Evolutionary conservation across 768 basidiomycete genomes (phyloP).

Genomic region (Mrakia frigida): DNA sequence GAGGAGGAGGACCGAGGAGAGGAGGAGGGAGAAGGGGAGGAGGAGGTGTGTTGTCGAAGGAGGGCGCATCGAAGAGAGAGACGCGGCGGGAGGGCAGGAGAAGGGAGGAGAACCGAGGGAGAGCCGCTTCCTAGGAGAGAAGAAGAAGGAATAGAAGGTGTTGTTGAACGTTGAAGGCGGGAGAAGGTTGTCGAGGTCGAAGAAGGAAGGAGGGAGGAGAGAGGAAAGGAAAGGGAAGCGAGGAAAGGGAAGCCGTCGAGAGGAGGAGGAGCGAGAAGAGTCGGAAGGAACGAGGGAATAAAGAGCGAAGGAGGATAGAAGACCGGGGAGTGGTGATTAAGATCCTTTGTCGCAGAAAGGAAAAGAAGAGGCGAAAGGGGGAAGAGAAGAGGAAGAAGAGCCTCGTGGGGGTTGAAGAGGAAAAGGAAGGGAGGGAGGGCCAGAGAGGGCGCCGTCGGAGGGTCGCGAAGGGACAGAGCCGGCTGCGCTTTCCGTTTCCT

Average conservation of each 20-base stretch:
- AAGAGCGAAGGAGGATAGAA: not conserved
- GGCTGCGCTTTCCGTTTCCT: too few species aligned
- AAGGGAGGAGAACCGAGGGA: not conserved
- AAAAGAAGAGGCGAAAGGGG: not conserved
- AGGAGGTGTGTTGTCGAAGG: not conserved
- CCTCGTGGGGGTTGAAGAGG: not conserved
- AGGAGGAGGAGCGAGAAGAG: not conserved
- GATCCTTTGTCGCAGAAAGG: not conserved
- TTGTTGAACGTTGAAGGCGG: not conserved
- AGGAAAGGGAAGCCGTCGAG: not conserved
- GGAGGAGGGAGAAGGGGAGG: not conserved
- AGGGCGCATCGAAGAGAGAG: constrained; percentile 1
- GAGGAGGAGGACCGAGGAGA: constrained; percentile 13
- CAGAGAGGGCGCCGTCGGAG: too few species aligned
- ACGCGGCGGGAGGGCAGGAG: not conserved
- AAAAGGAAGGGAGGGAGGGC: not conserved
- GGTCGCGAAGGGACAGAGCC: not conserved
- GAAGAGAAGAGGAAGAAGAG: not conserved
- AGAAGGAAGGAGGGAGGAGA: not conserved
- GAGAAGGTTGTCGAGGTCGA: too few species aligned
- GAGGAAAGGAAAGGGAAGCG: not conserved
- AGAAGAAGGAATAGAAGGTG: not conserved
- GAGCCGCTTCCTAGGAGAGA: not conserved
- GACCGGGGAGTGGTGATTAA: not conserved
- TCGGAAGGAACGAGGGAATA: not conserved